Evolutionary conservation across 371 early-diverging fungal species (phyloP), one percentile per base, ranked within the genome.

Genomic region (Blakeslea trispora): DNA sequence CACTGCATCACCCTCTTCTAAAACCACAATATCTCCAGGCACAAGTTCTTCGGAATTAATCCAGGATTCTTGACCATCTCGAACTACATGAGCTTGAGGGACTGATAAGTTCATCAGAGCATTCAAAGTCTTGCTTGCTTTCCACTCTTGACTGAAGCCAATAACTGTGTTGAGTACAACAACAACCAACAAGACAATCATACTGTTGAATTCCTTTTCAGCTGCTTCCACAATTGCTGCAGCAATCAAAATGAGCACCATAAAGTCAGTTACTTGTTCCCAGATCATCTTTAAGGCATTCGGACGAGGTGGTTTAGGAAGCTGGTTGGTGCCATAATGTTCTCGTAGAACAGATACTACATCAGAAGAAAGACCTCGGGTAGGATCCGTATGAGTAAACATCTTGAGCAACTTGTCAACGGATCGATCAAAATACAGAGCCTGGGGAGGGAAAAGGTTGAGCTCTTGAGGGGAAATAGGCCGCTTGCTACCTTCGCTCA

Each of bases 61-160:
- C 18, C 78, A 72, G 21, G 79, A 66, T 57, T 85, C 81, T 24
- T 81, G 79, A 2, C 94, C 92, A 65, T 91, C 91, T 44, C 97
- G 91, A 55, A 96, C 71, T 6, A 94, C 94, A 40, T 74, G 77
- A 15, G 84, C 88, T 81, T 87, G 83, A 21, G 95, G 95, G 3
- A 94, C 93, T 23, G 87, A 79, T 59, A 96, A 76, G 49, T 91
- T 86, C 71, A 91, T 79, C 34, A 96, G 79, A 13, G 96, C 93
- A 60, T 94, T 93, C 73, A 96, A 73, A 3, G 96, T 93, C 61
- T 91, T 86, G 66, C 91, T 91, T 6, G 96, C 94, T 56, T 91
- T 88, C 78, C 85, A 92, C 64, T 96, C 96, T 69, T 96, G 96
- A 52, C 82, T 81, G 58, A 94, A 93, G 0, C 96, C 96, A 51